Evolutionary conservation across 257 asterid species (phyloP).

Genomic region (Capsicum chinense): DNA sequence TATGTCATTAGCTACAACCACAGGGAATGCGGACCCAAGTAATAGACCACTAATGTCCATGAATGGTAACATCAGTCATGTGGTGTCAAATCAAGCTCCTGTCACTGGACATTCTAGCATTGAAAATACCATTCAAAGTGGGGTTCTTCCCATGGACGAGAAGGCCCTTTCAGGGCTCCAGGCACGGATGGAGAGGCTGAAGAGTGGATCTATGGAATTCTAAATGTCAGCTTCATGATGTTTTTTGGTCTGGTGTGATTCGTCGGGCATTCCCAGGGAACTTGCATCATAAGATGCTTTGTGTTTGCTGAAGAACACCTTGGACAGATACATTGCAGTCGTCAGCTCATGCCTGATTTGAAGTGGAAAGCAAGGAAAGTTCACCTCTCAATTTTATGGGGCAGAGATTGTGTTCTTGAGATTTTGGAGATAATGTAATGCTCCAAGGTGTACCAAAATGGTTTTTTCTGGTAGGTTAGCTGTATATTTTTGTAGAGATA

Average conservation of each 20-base stretch:
- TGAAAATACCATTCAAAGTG: constrained; percentile 58
- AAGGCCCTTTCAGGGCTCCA: constrained; percentile 96
- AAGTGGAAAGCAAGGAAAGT: not conserved
- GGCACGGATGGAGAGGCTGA: constrained; percentile 97
- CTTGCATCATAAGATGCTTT: constrained; percentile 6
- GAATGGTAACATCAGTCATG: constrained; percentile 53
- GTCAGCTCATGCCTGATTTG: not conserved
- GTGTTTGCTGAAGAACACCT: constrained; percentile 3
- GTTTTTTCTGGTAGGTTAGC: constrained; percentile 16
- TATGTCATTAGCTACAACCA: constrained; percentile 79
- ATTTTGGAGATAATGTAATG: constrained; percentile 5
- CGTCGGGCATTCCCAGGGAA: constrained; percentile 3
- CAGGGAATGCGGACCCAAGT: constrained; percentile 65
- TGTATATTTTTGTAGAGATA: constrained; percentile 31
- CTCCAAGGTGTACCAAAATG: constrained; percentile 16
- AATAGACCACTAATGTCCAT: constrained; percentile 59
- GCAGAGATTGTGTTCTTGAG: constrained; percentile 12
- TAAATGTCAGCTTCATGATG: not conserved
- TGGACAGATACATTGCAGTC: not conserved
- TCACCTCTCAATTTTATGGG: constrained; percentile 2
- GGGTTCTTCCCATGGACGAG: constrained; percentile 94
- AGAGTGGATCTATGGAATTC: constrained; percentile 81
- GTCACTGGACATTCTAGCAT: constrained; percentile 48
- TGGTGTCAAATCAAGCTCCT: constrained; percentile 45
- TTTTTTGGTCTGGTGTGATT: not conserved